phyloP scores from a whole-genome alignment of 2,329 filamentous ascomycete genomes.

The Dactylonectria estremocensis region DNA sequence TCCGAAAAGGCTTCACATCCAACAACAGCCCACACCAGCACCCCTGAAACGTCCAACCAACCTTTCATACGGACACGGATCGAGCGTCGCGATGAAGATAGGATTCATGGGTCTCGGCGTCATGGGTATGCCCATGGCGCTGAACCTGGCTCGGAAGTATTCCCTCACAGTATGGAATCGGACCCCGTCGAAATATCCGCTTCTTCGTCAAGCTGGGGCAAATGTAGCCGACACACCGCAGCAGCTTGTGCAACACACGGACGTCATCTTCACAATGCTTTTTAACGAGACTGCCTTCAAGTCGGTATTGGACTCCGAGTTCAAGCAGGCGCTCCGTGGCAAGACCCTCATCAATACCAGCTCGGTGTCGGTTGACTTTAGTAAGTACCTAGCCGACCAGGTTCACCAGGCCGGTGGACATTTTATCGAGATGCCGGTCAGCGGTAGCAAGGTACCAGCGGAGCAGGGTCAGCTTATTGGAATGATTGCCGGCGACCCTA shows the following conservation, averaged over 20 bases:
- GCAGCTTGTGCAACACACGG: conserved; percentile 1
- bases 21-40: too few species aligned
- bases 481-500: conserved; percentile 51
- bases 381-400: conserved; percentile 40
- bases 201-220: conserved; percentile 24
- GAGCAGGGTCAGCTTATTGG: conserved; percentile 53
- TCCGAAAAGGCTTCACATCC: too few species aligned
- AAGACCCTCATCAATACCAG: conserved; percentile 53
- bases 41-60: too few species aligned
- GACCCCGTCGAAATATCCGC: conserved; percentile 45
- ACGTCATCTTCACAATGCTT: conserved; percentile 52
- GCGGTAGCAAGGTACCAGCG: conserved; percentile 53
- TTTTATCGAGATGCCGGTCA: conserved; percentile 55
- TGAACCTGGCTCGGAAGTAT: conserved; percentile 49
- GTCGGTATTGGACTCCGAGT: conserved; percentile 44
- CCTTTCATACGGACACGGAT: too few species aligned
- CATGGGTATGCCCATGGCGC: conserved; percentile 54
- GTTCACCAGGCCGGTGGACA: conserved; percentile 46
- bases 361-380: conserved; percentile 49
- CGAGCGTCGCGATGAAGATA: conserved; percentile 34
- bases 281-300: conserved; percentile 47
- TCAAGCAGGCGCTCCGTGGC: conserved; percentile 44
- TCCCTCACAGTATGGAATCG: conserved; percentile 52
- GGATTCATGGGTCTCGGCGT: conserved; percentile 52
- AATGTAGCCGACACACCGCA: neutral